Base-by-base conservation (phyloP, 257 asterid genomes). In the Linderniella brevidens region DNA sequence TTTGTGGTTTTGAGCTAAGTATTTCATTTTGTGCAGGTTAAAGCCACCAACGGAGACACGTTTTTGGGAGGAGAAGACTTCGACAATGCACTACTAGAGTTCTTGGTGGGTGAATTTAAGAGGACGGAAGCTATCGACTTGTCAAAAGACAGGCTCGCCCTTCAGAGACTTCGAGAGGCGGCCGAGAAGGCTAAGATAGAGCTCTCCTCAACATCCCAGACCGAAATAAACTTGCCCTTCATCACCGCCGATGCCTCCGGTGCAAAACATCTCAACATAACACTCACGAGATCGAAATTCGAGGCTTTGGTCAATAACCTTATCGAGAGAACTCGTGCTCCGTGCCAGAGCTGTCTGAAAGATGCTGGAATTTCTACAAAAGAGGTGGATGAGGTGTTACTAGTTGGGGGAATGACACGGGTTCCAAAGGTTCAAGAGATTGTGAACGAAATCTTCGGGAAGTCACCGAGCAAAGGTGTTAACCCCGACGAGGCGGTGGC, bases 401-500 rank as follows among this genome's bases (percentile, higher is more conserved):
- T 79, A 42, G 86, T 76, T 49, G 92, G 92, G 13, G 92, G 92
- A 9, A 76, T 79, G 92, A 76, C 86, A 46, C 75, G 86, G 48
- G 82, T 76, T 15, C 86, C 82, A 0, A 79, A 76, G 62, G 86
- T 79, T 41, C 92, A 79, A 58, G 78, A 76, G 60, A 65, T 79
- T 4, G 92, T 79, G 43, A 35, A 71, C n/a, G 80, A 70, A 52
- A 79, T 79, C 55, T 79, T 79, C 18, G 83, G 80, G 38, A 80
- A 76, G 65, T 58, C 70, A 32, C 92, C 86, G 7, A 79, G 92
- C 75, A 79, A 79, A 61, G 86, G 92, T 8, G 92, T 76, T 45
- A 79, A 76, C 49, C 86, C 86, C 4, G 92, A 80, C 41, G 92
- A 80, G 62, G 86, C 86, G 3, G 92, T 80, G 57, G 83, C 86